Evolutionary conservation across 768 basidiomycete genomes (phyloP), one percentile per base, ranked within the genome.

Genomic region (Wakefieldia striispora): DNA sequence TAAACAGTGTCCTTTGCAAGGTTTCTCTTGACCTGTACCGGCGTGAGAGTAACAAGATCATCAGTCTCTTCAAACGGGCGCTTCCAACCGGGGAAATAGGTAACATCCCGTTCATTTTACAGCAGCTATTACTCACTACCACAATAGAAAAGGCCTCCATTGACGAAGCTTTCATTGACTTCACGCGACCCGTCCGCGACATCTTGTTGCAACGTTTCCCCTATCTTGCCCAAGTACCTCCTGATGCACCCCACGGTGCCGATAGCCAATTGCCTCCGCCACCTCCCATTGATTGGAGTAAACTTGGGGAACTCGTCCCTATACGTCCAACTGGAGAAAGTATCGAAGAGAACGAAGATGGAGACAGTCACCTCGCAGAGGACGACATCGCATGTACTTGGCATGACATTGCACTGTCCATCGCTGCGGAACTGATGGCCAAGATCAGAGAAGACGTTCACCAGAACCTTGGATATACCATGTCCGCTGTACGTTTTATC

Each of bases 91-190:
- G 85, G 19, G 91, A 95, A 73, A 77, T 95, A 46, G 93, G 93
- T 92, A 55, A 59, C 75, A 48, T 16, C 13, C 29, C 42, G 20
- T 21, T 26, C 17, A 34, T 10, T 41, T 26, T 17, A 21, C 40
- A 19, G 29, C 26, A 40, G 3, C 11, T 7, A 49, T 54, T 21
- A 31, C 38, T 49, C 31, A 43, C 46, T 36, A 34, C 10, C 23
- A 34, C 37, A 26, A 41, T 65, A 94, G 95, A 99, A 70, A 97
- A 95, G 65, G 97, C 97, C 20, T 95, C 92, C 0, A 97, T 98
- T 31, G 97, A 98, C 61, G 97, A 99, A 63, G 93, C 91, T 0
- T 99, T 95, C 67, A 82, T 98, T 49, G 95, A 98, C 66, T 80
- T 98, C 48, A 90, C 93, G 3, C 76, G 76, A 9, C 85, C 87